A percentile compares a stretch with the other conserved stretches of the same genome.
Conservation (phyloP, 2,329 filamentous ascomycete genomes). For the Pyricularia sp. region DNA sequence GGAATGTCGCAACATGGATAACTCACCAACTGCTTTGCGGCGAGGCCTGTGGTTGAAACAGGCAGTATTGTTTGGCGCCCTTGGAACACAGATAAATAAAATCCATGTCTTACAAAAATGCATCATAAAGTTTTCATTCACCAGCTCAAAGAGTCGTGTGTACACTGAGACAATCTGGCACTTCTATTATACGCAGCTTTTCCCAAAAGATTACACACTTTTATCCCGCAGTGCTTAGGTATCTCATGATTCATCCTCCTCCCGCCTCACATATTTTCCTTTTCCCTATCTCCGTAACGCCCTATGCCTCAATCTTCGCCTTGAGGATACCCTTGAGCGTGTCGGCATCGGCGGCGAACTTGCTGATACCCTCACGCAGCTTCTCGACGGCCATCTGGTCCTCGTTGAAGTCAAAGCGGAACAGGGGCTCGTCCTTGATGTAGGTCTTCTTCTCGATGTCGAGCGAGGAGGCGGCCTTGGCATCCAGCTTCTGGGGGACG, state of each 20-base stretch:
- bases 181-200: background rate
- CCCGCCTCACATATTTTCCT: background rate
- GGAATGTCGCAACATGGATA: no score
- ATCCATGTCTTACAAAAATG: background rate
- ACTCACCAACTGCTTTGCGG: background rate
- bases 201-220: background rate
- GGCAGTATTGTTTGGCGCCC: background rate
- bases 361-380: slow-evolving; percentile 97
- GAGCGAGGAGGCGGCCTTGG: slow-evolving; percentile 49
- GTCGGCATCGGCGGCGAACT: slow-evolving; percentile 91
- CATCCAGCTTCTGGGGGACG: slow-evolving; percentile 88
- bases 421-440: slow-evolving; percentile 75
- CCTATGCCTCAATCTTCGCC: slow-evolving; percentile 52
- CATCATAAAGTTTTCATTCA: background rate
- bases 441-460: slow-evolving; percentile 82
- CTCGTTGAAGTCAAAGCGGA: slow-evolving; percentile 99
- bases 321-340: slow-evolving; percentile 88
- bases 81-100: background rate
- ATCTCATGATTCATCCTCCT: background rate
- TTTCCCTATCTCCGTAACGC: background rate
- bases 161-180: background rate
- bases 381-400: slow-evolving; percentile 99
- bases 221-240: background rate
- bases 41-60: no score
- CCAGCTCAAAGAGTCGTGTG: background rate